Percentiles rank a stretch among this genome's conserved stretches.
phyloP scores from a whole-genome alignment of 169 alveolate genomes.

The Plasmodium yoelii region DNA sequence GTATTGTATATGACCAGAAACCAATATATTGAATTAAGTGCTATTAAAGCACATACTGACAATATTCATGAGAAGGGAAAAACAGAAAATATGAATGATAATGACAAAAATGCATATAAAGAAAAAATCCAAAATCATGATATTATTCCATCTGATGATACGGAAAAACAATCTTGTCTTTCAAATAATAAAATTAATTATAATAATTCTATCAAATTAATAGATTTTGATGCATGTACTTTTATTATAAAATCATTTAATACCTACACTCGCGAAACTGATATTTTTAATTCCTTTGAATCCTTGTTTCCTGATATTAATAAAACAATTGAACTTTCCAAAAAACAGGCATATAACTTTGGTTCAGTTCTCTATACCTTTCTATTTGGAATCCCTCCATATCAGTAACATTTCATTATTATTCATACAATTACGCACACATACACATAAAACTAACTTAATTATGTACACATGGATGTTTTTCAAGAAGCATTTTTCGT shows the following conservation, averaged over 20 bases:
- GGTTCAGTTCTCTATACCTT: constrained; percentile 72
- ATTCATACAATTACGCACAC: neutral
- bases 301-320: constrained; percentile 38
- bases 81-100: neutral
- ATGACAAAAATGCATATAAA: neutral
- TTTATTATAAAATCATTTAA: constrained; percentile 28
- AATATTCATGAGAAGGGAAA: neutral
- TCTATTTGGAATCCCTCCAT: constrained; percentile 59
- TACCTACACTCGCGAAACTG: constrained; percentile 15
- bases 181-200: constrained; percentile 9
- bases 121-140: neutral
- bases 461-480: too few relatives aligned
- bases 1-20: neutral
- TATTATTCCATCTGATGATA: constrained; percentile 7
- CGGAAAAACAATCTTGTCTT: neutral
- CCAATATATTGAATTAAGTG: neutral
- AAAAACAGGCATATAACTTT: constrained; percentile 58
- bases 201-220: constrained; percentile 27
- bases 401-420: constrained; percentile 25
- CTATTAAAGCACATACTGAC: neutral
- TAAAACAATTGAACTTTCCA: constrained; percentile 13
- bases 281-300: constrained; percentile 68
- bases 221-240: constrained; percentile 71
- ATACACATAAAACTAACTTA: neutral
- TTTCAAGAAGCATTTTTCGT: too few relatives aligned